These are phyloP conservation scores for Alternaria ethzedia DNA, from an alignment of 2,329 filamentous ascomycete species.

Conservation along the genomic window DNA sequence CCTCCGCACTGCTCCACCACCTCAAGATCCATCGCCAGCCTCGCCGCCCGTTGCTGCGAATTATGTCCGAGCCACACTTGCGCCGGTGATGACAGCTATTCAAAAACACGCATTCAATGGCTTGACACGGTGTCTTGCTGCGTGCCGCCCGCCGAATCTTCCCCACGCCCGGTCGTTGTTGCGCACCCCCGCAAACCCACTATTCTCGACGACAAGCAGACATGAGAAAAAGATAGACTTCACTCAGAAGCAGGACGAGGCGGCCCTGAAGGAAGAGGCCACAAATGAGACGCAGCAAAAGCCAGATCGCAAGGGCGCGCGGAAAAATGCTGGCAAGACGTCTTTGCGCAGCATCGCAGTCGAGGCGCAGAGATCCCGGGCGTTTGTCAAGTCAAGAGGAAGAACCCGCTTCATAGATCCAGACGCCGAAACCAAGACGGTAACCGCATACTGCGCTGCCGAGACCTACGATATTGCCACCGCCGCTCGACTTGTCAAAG, in stretches of 20 bases:
- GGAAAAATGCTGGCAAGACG: conserved; percentile 43
- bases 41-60: conserved; percentile 5
- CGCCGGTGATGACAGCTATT: conserved; percentile 34
- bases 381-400: conserved; percentile 58
- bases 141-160: neutral
- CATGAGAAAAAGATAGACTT: conserved; percentile 34
- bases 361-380: conserved; percentile 73
- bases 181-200: conserved; percentile 9
- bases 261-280: conserved; percentile 12
- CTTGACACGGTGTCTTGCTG: conserved; percentile 29
- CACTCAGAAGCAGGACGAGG: conserved; percentile 29
- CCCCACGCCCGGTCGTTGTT: conserved; percentile 9
- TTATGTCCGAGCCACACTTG: conserved; percentile 21
- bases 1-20: conserved; percentile 18
- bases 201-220: conserved; percentile 22
- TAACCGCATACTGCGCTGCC: conserved; percentile 72
- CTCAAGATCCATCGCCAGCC: neutral
- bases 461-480: conserved; percentile 68
- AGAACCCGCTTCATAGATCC: conserved; percentile 54
- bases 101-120: conserved; percentile 28
- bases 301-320: conserved; percentile 26
- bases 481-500: conserved; percentile 63
- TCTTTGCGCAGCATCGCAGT: conserved; percentile 82
- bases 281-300: conserved; percentile 14
- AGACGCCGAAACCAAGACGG: conserved; percentile 56